phyloP scores from a whole-genome alignment of 2,329 filamentous ascomycete genomes.

The Colletotrichum melonis region DNA sequence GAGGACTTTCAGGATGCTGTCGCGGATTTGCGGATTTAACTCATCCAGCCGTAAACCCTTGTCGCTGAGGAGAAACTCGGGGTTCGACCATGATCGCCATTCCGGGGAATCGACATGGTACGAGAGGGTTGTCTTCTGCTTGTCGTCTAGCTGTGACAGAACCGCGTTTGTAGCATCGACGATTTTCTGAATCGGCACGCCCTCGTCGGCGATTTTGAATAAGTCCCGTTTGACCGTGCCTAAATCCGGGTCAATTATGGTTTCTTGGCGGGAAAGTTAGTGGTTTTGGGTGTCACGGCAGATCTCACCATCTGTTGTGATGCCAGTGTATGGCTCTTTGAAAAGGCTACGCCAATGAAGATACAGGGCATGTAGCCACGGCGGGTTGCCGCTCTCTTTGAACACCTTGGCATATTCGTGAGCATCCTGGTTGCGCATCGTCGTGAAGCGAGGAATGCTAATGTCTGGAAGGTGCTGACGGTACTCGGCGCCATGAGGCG shows the following conservation, averaged over 20 bases:
- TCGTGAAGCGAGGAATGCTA: constrained; percentile 68
- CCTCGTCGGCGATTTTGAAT: constrained; percentile 72
- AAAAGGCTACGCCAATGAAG: constrained; percentile 68
- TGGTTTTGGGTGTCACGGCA: neutral
- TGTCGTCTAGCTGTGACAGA: constrained; percentile 56
- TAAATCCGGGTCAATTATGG: constrained; percentile 40
- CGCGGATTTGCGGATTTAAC: constrained; percentile 51
- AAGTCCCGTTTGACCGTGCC: constrained; percentile 63
- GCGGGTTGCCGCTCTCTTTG: constrained; percentile 67
- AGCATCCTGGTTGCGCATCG: constrained; percentile 71
- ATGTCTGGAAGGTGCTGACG: constrained; percentile 73
- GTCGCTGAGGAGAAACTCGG: constrained; percentile 76
- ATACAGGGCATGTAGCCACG: constrained; percentile 74
- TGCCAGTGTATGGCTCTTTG: constrained; percentile 76
- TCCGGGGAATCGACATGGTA: constrained; percentile 77
- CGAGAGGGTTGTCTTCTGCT: constrained; percentile 59
- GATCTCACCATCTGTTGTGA: constrained; percentile 71
- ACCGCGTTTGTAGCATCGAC: constrained; percentile 61
- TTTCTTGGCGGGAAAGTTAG: neutral
- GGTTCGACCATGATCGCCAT: constrained; percentile 79
- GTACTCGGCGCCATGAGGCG: constrained; percentile 51
- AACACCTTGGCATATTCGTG: constrained; percentile 72
- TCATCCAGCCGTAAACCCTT: constrained; percentile 80
- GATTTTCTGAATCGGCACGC: constrained; percentile 68
- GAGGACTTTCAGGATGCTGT: constrained; percentile 66